Evolutionary conservation across 2,329 filamentous ascomycete genomes (phyloP), one percentile per base, ranked within the genome.

Genomic region (Dothistroma septosporum): DNA sequence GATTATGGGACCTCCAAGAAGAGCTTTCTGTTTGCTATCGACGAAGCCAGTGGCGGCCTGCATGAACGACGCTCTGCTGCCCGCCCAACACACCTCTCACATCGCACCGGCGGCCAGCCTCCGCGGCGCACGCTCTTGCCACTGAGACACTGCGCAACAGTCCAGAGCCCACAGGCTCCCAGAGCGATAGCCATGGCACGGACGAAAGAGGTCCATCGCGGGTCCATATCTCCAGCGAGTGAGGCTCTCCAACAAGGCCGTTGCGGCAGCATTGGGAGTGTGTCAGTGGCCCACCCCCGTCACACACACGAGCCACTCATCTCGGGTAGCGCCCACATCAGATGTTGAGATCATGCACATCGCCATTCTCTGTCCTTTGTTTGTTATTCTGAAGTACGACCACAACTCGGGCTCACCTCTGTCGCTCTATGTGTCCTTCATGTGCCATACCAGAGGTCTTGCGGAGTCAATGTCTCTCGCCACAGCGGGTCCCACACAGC

Each of bases 211-310:
- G 19, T 28, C 35, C 53, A 37, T 52, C 24, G 44, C 44, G 37
- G 55, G 7, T 33, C 33, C 16, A 21, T 53, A 47, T 49, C 53
- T 52, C 24, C 53, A 46, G 14, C 55, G 21, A 49, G 46, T 49
- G 28, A 22, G 6, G 21, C 22, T 16, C 22, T 31, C 33, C 35
- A 28, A 28, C 53, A 53, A 16, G n/a, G 49, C 54, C 60, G 60
- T 64, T 62, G 61, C 59, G 60, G 57, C 58, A 59, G 63, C 59
- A 64, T 62, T 64, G 63, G 48, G 63, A 64, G 55, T 55, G 53
- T 50, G 60, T 44, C 32, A 55, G 56, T 50, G 60, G 44, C 32
- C 53, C 52, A 46, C 57, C 59, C 62, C 55, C 57, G 60, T 64
- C 58, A 19, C 41, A 44, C 41, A 19, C 14, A 44, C 41, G 41